Percentiles rank a stretch among this genome's conserved stretches.
Evolutionary conservation across 148 eudicot genomes (phyloP).

Genomic region (Amaranthus palmeri): DNA sequence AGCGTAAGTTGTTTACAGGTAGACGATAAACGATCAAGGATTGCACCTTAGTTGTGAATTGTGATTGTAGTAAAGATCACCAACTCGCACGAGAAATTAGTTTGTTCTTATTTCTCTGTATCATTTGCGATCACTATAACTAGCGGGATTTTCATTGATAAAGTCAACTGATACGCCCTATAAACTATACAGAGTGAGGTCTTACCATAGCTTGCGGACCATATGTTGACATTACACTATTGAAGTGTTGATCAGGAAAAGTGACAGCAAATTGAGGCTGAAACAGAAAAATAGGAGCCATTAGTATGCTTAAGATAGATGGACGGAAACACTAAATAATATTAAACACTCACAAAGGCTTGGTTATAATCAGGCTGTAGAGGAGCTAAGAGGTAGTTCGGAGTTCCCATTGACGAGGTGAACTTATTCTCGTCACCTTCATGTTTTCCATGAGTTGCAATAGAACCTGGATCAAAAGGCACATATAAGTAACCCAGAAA

Average conservation of each 20-base stretch:
- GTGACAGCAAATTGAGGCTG: conserved; percentile 44
- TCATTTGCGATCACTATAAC: not conserved
- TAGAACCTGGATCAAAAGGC: conserved; percentile 26
- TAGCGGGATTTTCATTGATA: not conserved
- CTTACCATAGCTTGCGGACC: conserved; percentile 51
- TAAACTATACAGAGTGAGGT: conserved; percentile 5
- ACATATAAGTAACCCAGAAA: conserved; percentile 1
- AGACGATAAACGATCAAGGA: not conserved
- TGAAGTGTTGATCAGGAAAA: conserved; percentile 41
- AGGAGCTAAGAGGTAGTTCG: conserved; percentile 34
- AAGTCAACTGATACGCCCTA: not conserved
- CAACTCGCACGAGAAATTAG: not conserved
- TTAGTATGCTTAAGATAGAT: not conserved
- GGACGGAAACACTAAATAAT: not conserved
- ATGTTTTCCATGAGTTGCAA: conserved; percentile 25
- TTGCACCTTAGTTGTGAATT: not conserved
- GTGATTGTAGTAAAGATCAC: not conserved
- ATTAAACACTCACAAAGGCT: conserved; percentile 37
- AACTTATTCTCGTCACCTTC: conserved; percentile 22
- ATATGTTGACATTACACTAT: conserved; percentile 33
- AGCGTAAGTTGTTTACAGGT: not conserved
- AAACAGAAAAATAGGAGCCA: conserved; percentile 13
- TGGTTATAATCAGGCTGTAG: conserved; percentile 38
- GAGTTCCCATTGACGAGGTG: conserved; percentile 29
- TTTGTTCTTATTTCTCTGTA: not conserved